Base-by-base conservation (phyloP, 805 yeast genomes). In the Yamadazyma phyllophila region DNA sequence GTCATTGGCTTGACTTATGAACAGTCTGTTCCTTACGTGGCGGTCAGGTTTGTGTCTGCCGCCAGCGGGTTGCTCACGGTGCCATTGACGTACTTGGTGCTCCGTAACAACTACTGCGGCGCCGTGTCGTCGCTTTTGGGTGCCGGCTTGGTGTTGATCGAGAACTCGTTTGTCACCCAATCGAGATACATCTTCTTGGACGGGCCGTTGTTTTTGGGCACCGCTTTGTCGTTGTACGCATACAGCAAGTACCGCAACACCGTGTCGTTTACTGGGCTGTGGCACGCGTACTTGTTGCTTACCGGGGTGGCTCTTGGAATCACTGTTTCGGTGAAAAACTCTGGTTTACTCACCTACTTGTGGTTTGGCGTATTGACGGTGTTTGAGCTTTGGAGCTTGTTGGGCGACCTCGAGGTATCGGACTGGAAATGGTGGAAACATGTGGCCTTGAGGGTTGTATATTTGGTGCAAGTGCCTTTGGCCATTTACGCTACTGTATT, bases 371-470 rank as follows among this genome's bases (percentile, higher is more conserved):
- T 67, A 0, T 56, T 81, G 39, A 65, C 68, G 1, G 43, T 74
- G 1, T 67, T 71, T 47, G 80, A 81, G 49, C 61, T 84, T 37
- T 90, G 96, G 96, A 61, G 62, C 49, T 56, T 79, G 10, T 59
- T 85, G 32, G 95, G 94, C 11, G 97, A 92, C 62, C 60, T 85
- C 27, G 62, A 67, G 3, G 69, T 83, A 3, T 36, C 77, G 1
- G 61, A 68, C 7, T 44, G 42, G 13, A 41, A 55, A 17, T 66
- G 81, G 50, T 50, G 66, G 13, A 66, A 62, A 44, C 81, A 78
- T 54, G 57, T 75, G 13, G 15, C 61, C 0, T 49, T 61, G 15
- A 72, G 84, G 32, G 52, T 71, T 0, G 45, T 68, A 12, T 65
- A 72, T 7, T 65, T 84, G 36, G 51, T 84, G 0, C 55, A 68